phyloP scores from a whole-genome alignment of 164 flowering plant genomes.

The Nelumbo lutea region DNA sequence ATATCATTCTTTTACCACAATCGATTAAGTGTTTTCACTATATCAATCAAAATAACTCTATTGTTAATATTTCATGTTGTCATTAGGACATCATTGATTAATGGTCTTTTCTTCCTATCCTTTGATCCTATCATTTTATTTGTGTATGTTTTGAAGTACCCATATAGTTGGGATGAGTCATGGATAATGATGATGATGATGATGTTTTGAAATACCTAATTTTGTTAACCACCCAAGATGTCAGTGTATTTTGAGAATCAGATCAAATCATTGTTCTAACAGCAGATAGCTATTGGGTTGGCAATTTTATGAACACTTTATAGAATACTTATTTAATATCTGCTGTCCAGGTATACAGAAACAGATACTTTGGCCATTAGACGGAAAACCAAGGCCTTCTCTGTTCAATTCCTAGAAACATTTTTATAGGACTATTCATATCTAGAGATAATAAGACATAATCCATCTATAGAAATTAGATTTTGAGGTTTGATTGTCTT shows the following conservation, averaged over 20 bases:
- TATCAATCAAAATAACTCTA: too few relatives aligned
- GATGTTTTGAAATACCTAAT: too few relatives aligned
- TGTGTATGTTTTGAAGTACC: too few relatives aligned
- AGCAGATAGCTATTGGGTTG: background rate
- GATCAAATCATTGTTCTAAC: background rate
- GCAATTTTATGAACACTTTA: background rate
- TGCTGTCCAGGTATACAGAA: background rate
- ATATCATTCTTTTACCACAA: too few relatives aligned
- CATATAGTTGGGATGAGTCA: too few relatives aligned
- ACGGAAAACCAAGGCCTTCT: background rate
- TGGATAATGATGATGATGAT: too few relatives aligned
- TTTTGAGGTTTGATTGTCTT: slow-evolving; percentile 1
- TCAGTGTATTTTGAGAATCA: background rate
- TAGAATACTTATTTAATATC: too few relatives aligned
- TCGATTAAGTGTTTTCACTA: too few relatives aligned
- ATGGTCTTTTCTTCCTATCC: too few relatives aligned
- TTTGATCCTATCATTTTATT: too few relatives aligned
- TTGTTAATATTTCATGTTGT: too few relatives aligned
- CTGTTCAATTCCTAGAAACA: background rate
- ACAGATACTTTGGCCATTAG: background rate
- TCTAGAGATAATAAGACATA: background rate
- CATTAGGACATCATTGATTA: too few relatives aligned
- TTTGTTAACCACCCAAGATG: background rate
- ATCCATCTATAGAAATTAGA: background rate
- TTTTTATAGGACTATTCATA: background rate